Percentiles rank a stretch among this genome's conserved stretches.
These are phyloP conservation scores for Pascua guehoae DNA, from an alignment of 1,284 basidiomycete species.

Conservation along the genomic window DNA sequence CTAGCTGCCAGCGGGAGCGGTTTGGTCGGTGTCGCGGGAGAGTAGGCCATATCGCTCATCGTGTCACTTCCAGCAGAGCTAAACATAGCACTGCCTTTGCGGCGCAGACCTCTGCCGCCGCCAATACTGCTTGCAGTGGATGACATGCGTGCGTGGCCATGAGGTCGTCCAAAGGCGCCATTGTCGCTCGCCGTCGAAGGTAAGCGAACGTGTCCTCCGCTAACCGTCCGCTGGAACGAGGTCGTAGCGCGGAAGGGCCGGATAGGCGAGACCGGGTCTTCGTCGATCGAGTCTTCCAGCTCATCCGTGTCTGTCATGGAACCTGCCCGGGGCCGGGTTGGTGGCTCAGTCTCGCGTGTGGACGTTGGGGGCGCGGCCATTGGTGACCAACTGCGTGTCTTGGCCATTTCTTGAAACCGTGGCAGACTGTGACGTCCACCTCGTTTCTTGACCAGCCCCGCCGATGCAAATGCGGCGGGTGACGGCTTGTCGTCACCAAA, in stretches of 20 bases:
- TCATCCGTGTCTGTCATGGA: neutral
- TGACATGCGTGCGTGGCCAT: constrained; percentile 11
- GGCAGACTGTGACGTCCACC: constrained; percentile 33
- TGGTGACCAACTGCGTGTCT: constrained; percentile 6
- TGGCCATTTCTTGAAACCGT: constrained; percentile 23
- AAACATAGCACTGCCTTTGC: constrained; percentile 47
- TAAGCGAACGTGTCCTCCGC: constrained; percentile 14
- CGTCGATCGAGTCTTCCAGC: constrained; percentile 10
- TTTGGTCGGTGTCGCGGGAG: constrained; percentile 41
- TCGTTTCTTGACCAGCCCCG: constrained; percentile 46
- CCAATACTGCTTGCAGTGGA: constrained; percentile 23
- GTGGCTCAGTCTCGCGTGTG: too few relatives aligned
- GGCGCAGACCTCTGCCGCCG: constrained; percentile 36
- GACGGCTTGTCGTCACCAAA: constrained; percentile 45
- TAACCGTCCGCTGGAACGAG: constrained; percentile 4
- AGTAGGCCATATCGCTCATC: constrained; percentile 16
- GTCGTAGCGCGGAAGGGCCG: constrained; percentile 6
- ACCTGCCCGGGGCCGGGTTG: too few relatives aligned
- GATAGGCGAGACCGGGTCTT: constrained; percentile 15
- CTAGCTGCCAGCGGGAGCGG: constrained; percentile 20
- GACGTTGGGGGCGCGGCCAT: neutral
- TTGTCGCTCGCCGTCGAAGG: constrained; percentile 15
- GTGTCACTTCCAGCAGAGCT: constrained; percentile 32
- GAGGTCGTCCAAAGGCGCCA: constrained; percentile 5
- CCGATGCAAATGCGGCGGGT: constrained; percentile 46